Conservation (phyloP, 78 protist genomes). For the Paratrimastix pyriformis region DNA sequence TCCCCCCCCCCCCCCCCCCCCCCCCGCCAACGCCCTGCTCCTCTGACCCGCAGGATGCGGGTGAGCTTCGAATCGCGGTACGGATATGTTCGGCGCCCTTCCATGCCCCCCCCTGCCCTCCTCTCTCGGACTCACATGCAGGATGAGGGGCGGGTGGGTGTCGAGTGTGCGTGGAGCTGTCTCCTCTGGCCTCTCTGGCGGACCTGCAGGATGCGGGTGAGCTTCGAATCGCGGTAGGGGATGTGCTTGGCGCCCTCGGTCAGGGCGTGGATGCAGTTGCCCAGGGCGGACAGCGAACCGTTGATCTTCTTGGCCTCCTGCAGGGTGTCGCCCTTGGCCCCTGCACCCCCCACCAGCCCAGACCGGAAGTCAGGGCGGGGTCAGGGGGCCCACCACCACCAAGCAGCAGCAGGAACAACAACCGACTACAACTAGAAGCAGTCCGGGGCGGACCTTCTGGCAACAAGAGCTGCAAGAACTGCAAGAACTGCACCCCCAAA, state of each 20-base stretch:
- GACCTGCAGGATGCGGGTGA: constrained; percentile 33
- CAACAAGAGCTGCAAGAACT: too few species aligned
- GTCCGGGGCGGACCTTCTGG: too few species aligned
- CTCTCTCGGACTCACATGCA: too few species aligned
- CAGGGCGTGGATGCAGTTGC: constrained; percentile 30
- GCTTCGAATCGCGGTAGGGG: constrained; percentile 30
- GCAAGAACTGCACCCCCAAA: too few species aligned
- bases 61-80: constrained; percentile 28
- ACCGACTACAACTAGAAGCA: too few species aligned
- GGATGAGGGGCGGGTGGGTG: background rate
- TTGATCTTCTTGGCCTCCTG: constrained; percentile 24
- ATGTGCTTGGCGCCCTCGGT: constrained; percentile 10
- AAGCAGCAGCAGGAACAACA: too few species aligned
- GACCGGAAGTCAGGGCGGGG: too few species aligned
- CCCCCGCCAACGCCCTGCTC: background rate
- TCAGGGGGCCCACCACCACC: too few species aligned
- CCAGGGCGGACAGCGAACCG: constrained; percentile 31
- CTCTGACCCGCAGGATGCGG: constrained; percentile 21
- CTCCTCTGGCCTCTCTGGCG: too few species aligned
- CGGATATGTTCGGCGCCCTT: too few species aligned
- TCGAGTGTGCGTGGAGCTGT: background rate
- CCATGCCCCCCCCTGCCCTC: too few species aligned
- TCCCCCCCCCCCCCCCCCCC: background rate
- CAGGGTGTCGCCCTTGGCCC: constrained; percentile 2
- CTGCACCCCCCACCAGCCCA: constrained; percentile 4